phyloP scores from a whole-genome alignment of 192 early-diverging fungal genomes.

The Lobosporangium transversale region DNA sequence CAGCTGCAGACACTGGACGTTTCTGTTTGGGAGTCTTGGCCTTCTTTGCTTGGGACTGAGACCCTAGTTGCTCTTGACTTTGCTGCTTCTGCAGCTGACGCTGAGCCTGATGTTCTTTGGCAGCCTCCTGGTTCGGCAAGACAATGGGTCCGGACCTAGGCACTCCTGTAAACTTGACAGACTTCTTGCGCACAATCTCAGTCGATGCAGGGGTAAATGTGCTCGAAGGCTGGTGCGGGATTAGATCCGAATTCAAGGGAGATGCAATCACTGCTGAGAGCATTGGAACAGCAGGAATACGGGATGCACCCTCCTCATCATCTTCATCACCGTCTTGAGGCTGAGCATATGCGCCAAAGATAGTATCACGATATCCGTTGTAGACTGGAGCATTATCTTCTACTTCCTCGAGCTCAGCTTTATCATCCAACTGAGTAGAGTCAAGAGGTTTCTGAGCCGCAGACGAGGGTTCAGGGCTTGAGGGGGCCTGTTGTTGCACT shows the following conservation, averaged over 20 bases:
- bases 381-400: slow-evolving; percentile 31
- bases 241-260: not conserved
- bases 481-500: not conserved
- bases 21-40: too few relatives aligned
- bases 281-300: slow-evolving; percentile 6
- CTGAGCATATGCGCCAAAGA: slow-evolving; percentile 45
- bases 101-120: slow-evolving; percentile 39
- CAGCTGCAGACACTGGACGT: too few relatives aligned
- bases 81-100: slow-evolving; percentile 23
- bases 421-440: slow-evolving; percentile 46
- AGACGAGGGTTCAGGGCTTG: slow-evolving; percentile 9
- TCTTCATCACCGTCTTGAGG: slow-evolving; percentile 27
- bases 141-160: slow-evolving; percentile 35
- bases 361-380: slow-evolving; percentile 50
- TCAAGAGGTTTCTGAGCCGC: slow-evolving; percentile 39
- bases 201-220: not conserved
- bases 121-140: slow-evolving; percentile 40
- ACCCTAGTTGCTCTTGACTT: not conserved
- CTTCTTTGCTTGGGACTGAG: not conserved
- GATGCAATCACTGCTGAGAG: not conserved
- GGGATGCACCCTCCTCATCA: slow-evolving; percentile 18
- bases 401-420: slow-evolving; percentile 31
- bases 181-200: slow-evolving; percentile 40
- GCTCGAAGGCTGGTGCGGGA: not conserved
- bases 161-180: slow-evolving; percentile 47